Conservation (phyloP, 202 grass and related monocot genomes). For the Eragrostis tef region DNA sequence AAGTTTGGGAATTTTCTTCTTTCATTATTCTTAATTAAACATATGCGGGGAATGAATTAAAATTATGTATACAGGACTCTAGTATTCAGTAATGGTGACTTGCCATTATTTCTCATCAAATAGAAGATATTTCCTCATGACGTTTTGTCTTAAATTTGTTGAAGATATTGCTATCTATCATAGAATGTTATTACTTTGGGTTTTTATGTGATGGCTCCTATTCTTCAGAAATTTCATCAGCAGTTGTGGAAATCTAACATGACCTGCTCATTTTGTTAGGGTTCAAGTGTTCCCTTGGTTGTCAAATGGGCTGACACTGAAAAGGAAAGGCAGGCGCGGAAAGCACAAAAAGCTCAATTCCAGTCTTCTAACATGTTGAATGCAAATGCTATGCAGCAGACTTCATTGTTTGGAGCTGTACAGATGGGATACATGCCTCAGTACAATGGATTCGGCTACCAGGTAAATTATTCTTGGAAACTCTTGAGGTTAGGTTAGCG, state of each 20-base stretch:
- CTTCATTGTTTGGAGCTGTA: slow-evolving; percentile 83
- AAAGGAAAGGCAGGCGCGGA: slow-evolving; percentile 92
- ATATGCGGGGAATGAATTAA: too few relatives aligned
- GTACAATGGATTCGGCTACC: slow-evolving; percentile 95
- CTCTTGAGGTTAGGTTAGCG: slow-evolving; percentile 36
- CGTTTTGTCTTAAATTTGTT: not conserved
- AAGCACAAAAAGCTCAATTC: slow-evolving; percentile 85
- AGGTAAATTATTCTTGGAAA: slow-evolving; percentile 57
- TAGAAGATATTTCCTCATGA: slow-evolving; percentile 7
- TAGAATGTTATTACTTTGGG: not conserved
- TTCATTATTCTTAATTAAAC: too few relatives aligned
- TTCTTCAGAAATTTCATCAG: slow-evolving; percentile 27
- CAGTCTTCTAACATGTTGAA: slow-evolving; percentile 70
- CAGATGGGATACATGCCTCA: slow-evolving; percentile 82
- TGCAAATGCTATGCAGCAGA: slow-evolving; percentile 76
- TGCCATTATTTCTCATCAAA: not conserved
- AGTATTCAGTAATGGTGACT: too few relatives aligned
- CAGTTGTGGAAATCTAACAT: slow-evolving; percentile 29
- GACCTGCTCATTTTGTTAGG: too few relatives aligned
- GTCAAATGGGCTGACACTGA: slow-evolving; percentile 99
- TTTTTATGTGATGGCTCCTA: slow-evolving; percentile 3
- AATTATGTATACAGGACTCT: too few relatives aligned
- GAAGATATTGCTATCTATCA: not conserved
- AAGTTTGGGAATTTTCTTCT: slow-evolving; percentile 2
- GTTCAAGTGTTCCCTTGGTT: too few relatives aligned